Evolutionary conservation across 768 basidiomycete species (phyloP).

Genomic region (Epithele typhae): DNA sequence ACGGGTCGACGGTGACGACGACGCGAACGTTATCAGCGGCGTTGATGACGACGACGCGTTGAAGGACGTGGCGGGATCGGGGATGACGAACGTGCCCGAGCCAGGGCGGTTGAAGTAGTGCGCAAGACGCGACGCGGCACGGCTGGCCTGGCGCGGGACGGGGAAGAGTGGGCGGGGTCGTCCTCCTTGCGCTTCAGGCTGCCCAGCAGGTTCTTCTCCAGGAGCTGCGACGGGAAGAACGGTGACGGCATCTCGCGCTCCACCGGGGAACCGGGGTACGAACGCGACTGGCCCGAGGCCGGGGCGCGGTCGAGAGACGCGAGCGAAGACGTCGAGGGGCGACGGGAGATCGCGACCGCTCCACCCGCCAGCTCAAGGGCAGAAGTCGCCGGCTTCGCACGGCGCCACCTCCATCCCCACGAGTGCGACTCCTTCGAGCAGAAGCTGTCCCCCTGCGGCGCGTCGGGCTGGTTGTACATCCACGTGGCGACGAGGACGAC

Average conservation of each 20-base stretch:
- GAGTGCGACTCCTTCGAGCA: conserved; percentile 8
- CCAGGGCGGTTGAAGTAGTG: conserved; percentile 15
- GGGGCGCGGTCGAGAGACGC: conserved; percentile 19
- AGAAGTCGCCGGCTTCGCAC: conserved; percentile 17
- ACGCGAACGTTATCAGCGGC: conserved; percentile 5
- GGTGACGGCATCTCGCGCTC: conserved; percentile 20
- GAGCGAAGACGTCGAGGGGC: conserved; percentile 26
- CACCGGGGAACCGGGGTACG: conserved; percentile 21
- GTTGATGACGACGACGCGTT: conserved; percentile 6
- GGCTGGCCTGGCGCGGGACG: conserved; percentile 16
- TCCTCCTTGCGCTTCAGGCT: conserved; percentile 20
- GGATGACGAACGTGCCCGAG: conserved; percentile 18
- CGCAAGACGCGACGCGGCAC: conserved; percentile 16
- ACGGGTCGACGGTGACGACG: conserved; percentile 18
- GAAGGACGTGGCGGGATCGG: conserved; percentile 2
- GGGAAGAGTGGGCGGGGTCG: conserved; percentile 16
- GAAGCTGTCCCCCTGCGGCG: conserved; percentile 9
- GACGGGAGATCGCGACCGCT: conserved; percentile 21
- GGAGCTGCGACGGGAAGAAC: conserved; percentile 18
- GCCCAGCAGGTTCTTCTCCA: conserved; percentile 20
- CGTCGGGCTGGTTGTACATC: conserved; percentile 77
- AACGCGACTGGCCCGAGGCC: conserved; percentile 9
- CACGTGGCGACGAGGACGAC: conserved; percentile 87
- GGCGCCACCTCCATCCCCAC: conserved; percentile 23
- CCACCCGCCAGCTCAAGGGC: conserved; percentile 21